phyloP scores from a whole-genome alignment of 2,329 filamentous ascomycete species.

The Coleophoma cylindrospora region DNA sequence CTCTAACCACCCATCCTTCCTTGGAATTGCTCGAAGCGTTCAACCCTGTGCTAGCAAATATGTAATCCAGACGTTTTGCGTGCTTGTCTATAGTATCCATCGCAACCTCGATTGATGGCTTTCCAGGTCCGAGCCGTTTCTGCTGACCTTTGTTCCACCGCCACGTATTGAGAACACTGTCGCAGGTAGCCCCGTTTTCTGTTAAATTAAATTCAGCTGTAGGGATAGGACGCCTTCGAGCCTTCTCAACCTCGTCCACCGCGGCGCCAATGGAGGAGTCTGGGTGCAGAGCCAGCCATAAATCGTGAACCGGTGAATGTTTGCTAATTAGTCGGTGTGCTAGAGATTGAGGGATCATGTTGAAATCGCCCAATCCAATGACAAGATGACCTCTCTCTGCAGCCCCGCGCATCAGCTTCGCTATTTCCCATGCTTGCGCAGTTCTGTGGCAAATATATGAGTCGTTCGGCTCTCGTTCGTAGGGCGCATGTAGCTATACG shows the following conservation, averaged over 20 bases:
- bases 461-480: slow-evolving; percentile 73
- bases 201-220: slow-evolving; percentile 72
- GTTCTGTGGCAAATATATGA: slow-evolving; percentile 88
- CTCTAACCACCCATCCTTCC: slow-evolving; percentile 62
- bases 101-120: slow-evolving; percentile 56
- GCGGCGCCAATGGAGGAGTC: slow-evolving; percentile 76
- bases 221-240: slow-evolving; percentile 62
- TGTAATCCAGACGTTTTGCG: slow-evolving; percentile 91
- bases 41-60: slow-evolving; percentile 67
- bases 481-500: slow-evolving; percentile 71
- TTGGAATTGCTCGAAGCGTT: slow-evolving; percentile 18
- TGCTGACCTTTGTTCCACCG: slow-evolving; percentile 72
- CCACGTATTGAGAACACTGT: slow-evolving; percentile 88
- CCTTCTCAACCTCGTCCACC: slow-evolving; percentile 60
- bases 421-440: slow-evolving; percentile 91
- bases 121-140: slow-evolving; percentile 61
- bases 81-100: slow-evolving; percentile 61
- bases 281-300: slow-evolving; percentile 81
- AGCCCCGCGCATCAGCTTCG: slow-evolving; percentile 81
- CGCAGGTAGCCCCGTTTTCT: slow-evolving; percentile 83
- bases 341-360: slow-evolving; percentile 86
- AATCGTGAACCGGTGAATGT: slow-evolving; percentile 72
- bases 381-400: slow-evolving; percentile 77
- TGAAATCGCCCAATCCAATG: slow-evolving; percentile 88
- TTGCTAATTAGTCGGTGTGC: slow-evolving; percentile 78